A percentile compares a stretch with the other conserved stretches of the same genome.
phyloP scores from a whole-genome alignment of 352 stramenopile species.

The Thalassiosira mediterranea region DNA sequence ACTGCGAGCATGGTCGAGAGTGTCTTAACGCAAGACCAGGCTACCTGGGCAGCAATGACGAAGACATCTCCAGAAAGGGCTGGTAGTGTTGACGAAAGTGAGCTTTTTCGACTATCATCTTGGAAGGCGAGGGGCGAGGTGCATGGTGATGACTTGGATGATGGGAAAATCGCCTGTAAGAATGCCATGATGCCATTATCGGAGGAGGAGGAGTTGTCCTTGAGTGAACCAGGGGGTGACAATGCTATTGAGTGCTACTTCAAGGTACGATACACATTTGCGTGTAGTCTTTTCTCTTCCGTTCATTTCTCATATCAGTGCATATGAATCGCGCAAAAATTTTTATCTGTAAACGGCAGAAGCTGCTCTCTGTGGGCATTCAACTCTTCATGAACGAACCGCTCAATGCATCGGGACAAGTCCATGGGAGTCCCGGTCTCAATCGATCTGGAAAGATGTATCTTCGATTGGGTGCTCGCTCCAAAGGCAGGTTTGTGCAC shows the following conservation, averaged over 20 bases:
- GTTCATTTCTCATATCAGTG: background rate
- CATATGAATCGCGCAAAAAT: background rate
- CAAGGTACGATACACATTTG: background rate
- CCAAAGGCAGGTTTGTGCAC: slow-evolving; percentile 8
- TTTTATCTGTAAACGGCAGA: slow-evolving; percentile 10
- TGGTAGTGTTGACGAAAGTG: background rate
- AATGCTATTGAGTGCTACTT: background rate
- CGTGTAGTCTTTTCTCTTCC: background rate
- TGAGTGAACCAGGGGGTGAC: background rate
- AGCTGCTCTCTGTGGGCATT: slow-evolving; percentile 46
- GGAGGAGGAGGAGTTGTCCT: background rate
- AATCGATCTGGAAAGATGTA: slow-evolving; percentile 41
- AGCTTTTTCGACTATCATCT: too few species aligned
- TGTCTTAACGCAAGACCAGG: slow-evolving; percentile 32
- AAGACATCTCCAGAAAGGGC: background rate
- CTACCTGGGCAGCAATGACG: slow-evolving; percentile 42
- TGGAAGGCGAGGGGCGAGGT: background rate
- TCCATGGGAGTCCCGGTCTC: background rate
- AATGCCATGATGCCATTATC: too few species aligned
- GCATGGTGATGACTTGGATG: background rate
- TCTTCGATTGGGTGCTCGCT: slow-evolving; percentile 18
- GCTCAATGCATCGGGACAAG: background rate
- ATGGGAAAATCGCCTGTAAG: background rate
- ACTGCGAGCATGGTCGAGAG: slow-evolving; percentile 19
- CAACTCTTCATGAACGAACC: slow-evolving; percentile 38